Conservation (phyloP, 2,329 filamentous ascomycete species). For the Trichoderma pleuroti region DNA sequence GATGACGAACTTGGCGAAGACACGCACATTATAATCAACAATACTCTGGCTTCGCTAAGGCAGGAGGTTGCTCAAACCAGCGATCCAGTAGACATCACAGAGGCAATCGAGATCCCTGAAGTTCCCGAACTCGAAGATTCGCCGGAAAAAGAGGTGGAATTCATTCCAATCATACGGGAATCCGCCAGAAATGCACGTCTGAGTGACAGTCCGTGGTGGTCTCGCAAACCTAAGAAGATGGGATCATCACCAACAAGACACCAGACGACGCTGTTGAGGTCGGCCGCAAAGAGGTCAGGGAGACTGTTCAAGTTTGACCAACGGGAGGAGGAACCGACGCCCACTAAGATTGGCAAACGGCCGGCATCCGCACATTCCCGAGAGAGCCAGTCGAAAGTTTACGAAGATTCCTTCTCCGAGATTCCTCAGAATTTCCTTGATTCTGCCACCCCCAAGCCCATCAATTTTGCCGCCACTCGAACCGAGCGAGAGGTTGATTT, state of each 20-base stretch:
- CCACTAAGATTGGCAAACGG: slow-evolving; percentile 9
- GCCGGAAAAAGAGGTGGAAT: neutral
- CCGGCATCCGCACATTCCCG: slow-evolving; percentile 13
- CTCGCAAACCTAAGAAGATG: slow-evolving; percentile 36
- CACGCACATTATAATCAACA: slow-evolving; percentile 55
- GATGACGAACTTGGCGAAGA: slow-evolving; percentile 50
- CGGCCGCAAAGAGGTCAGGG: slow-evolving; percentile 26
- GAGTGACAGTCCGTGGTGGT: slow-evolving; percentile 29
- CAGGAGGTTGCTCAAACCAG: slow-evolving; percentile 26
- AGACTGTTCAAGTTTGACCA: slow-evolving; percentile 17
- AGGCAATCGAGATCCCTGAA: slow-evolving; percentile 18
- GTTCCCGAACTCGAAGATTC: neutral
- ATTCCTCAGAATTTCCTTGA: slow-evolving; percentile 50
- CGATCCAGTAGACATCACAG: slow-evolving; percentile 12
- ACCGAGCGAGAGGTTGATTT: slow-evolving; percentile 19
- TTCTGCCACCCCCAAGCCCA: slow-evolving; percentile 44
- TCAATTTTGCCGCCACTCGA: slow-evolving; percentile 5
- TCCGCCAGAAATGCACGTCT: slow-evolving; percentile 16
- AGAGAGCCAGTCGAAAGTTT: slow-evolving; percentile 34
- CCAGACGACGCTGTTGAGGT: slow-evolving; percentile 32
- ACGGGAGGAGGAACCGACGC: slow-evolving; percentile 9
- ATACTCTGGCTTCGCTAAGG: slow-evolving; percentile 50
- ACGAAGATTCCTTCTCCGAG: slow-evolving; percentile 57
- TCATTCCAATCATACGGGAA: slow-evolving; percentile 4
- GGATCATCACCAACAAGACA: slow-evolving; percentile 33